phyloP scores from a whole-genome alignment of 2,329 filamentous ascomycete species.

The Calcarisporium arbuscula region DNA sequence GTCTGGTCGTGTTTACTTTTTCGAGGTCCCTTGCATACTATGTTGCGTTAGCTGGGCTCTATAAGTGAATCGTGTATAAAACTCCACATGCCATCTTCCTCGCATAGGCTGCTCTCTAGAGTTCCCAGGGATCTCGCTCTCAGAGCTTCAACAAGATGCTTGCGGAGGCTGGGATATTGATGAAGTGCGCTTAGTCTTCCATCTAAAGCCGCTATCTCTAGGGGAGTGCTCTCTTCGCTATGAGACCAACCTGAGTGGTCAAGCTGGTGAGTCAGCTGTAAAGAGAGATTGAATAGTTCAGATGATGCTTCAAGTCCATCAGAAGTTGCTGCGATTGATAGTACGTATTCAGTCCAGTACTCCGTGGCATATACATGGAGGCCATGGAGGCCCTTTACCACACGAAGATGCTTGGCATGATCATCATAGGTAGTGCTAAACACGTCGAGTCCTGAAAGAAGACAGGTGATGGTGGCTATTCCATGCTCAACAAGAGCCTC shows the following conservation, averaged over 20 bases:
- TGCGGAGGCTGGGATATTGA: no score
- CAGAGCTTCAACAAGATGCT: no score
- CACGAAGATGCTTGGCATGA: neutral
- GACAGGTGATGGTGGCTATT: constrained; percentile 2
- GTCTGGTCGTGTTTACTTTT: no score
- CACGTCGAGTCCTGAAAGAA: constrained; percentile 1
- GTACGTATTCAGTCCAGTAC: constrained; percentile 8
- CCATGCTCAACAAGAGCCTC: constrained; percentile 2
- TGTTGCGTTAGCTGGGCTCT: neutral
- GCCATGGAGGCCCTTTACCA: constrained; percentile 4
- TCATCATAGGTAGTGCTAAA: constrained; percentile 1
- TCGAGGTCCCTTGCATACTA: neutral
- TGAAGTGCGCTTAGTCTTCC: neutral
- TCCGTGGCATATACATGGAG: constrained; percentile 9
- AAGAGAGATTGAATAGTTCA: no score
- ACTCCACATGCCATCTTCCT: neutral
- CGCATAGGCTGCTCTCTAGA: neutral
- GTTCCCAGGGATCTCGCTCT: neutral
- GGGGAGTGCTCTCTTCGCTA: no score
- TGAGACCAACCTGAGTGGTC: no score
- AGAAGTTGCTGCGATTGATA: neutral
- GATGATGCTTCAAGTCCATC: neutral
- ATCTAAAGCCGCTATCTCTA: no score
- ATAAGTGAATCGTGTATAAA: neutral
- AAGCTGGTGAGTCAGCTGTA: no score